These are phyloP conservation scores for Hyphopichia pseudoburtonii DNA, from an alignment of 1,139 yeast species.

Conservation along the genomic window DNA sequence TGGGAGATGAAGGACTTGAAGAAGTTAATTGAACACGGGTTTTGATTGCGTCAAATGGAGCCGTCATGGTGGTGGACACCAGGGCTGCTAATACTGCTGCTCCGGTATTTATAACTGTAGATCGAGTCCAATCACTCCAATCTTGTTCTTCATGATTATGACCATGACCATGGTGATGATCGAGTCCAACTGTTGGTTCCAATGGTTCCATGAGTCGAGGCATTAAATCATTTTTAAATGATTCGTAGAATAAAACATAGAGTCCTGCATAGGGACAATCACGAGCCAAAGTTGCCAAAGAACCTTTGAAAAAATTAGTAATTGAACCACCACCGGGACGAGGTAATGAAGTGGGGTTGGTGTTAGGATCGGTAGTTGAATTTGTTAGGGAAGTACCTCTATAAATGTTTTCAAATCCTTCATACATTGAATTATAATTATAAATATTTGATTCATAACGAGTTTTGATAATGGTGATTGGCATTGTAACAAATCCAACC, in stretches of 20 bases:
- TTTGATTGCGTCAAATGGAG: constrained; percentile 93
- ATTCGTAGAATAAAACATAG: constrained; percentile 82
- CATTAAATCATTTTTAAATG: constrained; percentile 49
- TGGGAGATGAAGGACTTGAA: constrained; percentile 11
- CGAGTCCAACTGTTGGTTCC: constrained; percentile 7
- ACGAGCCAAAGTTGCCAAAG: constrained; percentile 80
- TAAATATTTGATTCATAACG: constrained; percentile 81
- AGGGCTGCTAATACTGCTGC: constrained; percentile 78
- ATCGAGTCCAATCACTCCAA: constrained; percentile 19
- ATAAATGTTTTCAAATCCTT: constrained; percentile 63
- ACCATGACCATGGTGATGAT: no score
- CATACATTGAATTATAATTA: constrained; percentile 62
- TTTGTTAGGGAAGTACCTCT: constrained; percentile 43
- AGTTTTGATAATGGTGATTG: constrained; percentile 91
- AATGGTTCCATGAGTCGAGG: constrained; percentile 17
- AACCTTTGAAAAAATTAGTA: constrained; percentile 80
- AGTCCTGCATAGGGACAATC: constrained; percentile 98
- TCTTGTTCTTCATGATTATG: neutral
- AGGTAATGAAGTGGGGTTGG: constrained; percentile 1
- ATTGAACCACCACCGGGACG: constrained; percentile 26
- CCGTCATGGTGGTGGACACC: constrained; percentile 81
- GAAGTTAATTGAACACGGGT: constrained; percentile 75
- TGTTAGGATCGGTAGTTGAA: neutral
- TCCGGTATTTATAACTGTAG: constrained; percentile 63
- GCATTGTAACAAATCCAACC: constrained; percentile 94